Percentiles rank a stretch among this genome's conserved stretches.
Conservation (phyloP, 331 rosid genomes). For the Rosa hybrid region DNA sequence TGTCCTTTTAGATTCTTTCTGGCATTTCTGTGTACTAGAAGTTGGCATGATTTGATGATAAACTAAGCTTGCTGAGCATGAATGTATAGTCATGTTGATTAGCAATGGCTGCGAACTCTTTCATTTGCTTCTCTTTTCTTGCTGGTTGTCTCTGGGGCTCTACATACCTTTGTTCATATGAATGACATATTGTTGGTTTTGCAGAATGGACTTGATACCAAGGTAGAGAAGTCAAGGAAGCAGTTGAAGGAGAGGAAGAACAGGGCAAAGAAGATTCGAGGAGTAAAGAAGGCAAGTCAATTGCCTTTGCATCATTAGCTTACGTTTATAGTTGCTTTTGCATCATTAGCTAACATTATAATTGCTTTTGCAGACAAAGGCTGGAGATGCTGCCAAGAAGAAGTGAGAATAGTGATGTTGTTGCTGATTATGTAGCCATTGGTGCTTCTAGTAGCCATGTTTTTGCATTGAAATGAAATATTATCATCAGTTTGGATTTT, state of each 20-base stretch:
- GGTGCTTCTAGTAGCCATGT: slow-evolving; percentile 27
- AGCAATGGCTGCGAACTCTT: not conserved
- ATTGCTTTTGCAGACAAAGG: slow-evolving; percentile 67
- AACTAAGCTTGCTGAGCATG: not conserved
- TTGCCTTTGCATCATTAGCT: not conserved
- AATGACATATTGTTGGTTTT: not conserved
- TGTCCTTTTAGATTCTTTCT: not conserved
- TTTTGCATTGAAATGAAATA: slow-evolving; percentile 24
- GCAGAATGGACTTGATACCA: slow-evolving; percentile 91
- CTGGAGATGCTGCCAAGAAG: slow-evolving; percentile 89
- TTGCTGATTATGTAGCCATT: slow-evolving; percentile 25
- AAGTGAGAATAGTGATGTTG: slow-evolving; percentile 47
- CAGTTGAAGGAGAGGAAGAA: slow-evolving; percentile 96
- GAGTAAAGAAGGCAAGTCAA: slow-evolving; percentile 80
- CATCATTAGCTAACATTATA: not conserved
- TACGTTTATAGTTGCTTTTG: not conserved
- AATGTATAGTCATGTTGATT: not conserved
- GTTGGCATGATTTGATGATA: not conserved
- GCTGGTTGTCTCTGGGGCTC: not conserved
- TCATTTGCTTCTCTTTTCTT: not conserved
- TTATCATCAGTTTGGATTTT: slow-evolving; percentile 30
- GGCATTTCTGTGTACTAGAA: not conserved
- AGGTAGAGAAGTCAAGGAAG: slow-evolving; percentile 84
- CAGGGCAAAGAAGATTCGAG: slow-evolving; percentile 87
- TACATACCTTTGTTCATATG: not conserved